Base-by-base conservation (phyloP, 352 stramenopile genomes). In the Globisporangium nunn region DNA sequence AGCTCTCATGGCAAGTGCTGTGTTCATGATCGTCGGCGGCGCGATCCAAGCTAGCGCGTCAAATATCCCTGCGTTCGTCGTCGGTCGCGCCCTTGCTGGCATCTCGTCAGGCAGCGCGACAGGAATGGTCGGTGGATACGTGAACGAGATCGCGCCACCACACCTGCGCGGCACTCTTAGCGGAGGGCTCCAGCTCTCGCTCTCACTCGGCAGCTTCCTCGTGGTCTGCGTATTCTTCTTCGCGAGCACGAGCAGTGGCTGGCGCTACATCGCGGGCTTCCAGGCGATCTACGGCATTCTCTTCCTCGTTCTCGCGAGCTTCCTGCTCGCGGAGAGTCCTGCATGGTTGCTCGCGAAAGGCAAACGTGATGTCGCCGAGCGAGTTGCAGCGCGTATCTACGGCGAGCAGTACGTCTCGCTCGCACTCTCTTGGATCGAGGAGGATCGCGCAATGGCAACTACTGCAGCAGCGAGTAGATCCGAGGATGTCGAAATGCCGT, bases 191-290 rank as follows among this genome's bases (percentile, higher is more conserved):
- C 75, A 86, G 54, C 71, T 81, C 29, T 72, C 71, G 0, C 64
- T 86, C 29, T 70, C 65, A 0, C 63, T 80, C 37, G 73, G 73
- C 30, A 76, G 78, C 47, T 56, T 86, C 14, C 10, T 75, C 14
- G 71, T 80, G 18, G 68, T 54, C 2, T 66, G 70, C n/a, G 59
- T 70, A 7, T 85, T 85, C 61, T 87, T 83, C 62, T 75, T 81
- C 59, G 66, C 68, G 33, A 68, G 78, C 58, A 78, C 75, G 4
- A 68, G 62, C 33, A 57, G 52, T 7, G 75, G 71, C 17, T 87
- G 77, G 76, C 67, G 71, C 4, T 65, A 70, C 51, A 68, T 74
- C 52, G 70, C 64, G 3, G 70, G 43, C 2, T 72, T 80, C 50
- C 71, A 64, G 10, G 64, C 71, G 37, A 52, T 77, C 23, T 59